Base-by-base conservation (phyloP, 1,284 basidiomycete species). In the Ustilago nuda region DNA sequence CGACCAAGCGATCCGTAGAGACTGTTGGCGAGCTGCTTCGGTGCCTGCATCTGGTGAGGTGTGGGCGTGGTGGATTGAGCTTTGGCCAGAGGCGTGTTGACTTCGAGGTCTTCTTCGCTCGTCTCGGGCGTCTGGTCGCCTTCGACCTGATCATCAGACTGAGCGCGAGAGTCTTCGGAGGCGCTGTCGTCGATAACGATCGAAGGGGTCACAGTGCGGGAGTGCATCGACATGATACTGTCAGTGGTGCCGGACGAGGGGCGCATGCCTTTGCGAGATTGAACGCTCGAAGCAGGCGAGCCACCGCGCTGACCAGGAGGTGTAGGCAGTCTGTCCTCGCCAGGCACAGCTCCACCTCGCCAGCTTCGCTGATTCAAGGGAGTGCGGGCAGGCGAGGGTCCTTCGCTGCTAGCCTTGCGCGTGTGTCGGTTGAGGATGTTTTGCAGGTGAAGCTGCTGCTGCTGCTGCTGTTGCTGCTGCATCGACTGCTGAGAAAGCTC, bases 151-250 rank as follows among this genome's bases (percentile, higher is more conserved):
- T 81, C 76, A 8, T 72, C 66, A 17, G 73, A 79, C 46, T 67
- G 63, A 2, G 66, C 70, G 7, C 71, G 61, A 15, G 76, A 75
- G 56, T 68, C 64, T 51, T 81, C 79, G 45, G 78, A 80, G 36
- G 71, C 81, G 53, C 70, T 76, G 68, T 81, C 79, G 56, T 82
- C 81, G 41, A 80, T 81, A 37, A 80, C 80, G 33, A 80, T 79
- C 43, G 78, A 72, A 8, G 79, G 81, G 12, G 76, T 79, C 64
- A 73, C 61, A 56, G 76, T 68, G 33, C 69, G 75, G 32, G 76
- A 75, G 8, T 76, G 76, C 64, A 69, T 72, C 48, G 78, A 82
- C 23, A 66, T 45, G 50, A 79, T 64, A 56, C 67, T 66, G 35
- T 82, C 76, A 19, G 72, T 73, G 9, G 66, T 77, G 39, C 66